These are phyloP conservation scores for Sporobolomyces phaffii DNA, from an alignment of 768 basidiomycete species.

Conservation along the genomic window DNA sequence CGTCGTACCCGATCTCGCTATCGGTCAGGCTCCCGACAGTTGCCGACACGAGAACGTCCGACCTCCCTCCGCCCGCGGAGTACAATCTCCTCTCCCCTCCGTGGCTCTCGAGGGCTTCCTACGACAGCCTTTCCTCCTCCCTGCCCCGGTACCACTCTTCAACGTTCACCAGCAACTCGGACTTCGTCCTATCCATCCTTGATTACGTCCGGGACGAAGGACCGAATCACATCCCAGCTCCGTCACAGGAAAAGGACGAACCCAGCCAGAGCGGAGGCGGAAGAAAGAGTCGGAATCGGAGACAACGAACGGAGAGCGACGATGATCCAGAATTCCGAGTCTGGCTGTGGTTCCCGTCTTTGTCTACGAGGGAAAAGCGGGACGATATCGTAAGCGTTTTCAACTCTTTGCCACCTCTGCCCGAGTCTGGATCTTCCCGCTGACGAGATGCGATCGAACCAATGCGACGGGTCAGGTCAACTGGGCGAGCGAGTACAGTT, in stretches of 20 bases:
- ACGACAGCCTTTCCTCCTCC: constrained; percentile 9
- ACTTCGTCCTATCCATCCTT: constrained; percentile 34
- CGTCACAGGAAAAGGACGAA: neutral
- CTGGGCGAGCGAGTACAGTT: constrained; percentile 43
- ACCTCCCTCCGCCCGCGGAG: neutral
- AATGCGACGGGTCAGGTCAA: constrained; percentile 35
- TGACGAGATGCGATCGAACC: neutral
- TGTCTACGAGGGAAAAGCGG: constrained; percentile 47
- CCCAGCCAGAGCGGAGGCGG: neutral
- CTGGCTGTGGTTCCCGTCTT: constrained; percentile 48
- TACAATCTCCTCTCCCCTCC: constrained; percentile 27
- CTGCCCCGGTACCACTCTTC: neutral
- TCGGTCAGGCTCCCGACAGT: constrained; percentile 8
- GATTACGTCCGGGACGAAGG: constrained; percentile 31
- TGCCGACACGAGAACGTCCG: neutral
- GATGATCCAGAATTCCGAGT: constrained; percentile 43
- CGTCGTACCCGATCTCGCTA: constrained; percentile 9
- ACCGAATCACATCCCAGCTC: neutral
- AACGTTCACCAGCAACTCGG: constrained; percentile 16
- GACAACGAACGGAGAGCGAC: neutral
- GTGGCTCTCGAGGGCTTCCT: constrained; percentile 24
- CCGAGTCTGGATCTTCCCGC: neutral
- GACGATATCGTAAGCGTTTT: constrained; percentile 42
- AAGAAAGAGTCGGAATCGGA: neutral
- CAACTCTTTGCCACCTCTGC: neutral